Evolutionary conservation across 371 early-diverging fungal species (phyloP).

Genomic region (Fennellomyces sp.): DNA sequence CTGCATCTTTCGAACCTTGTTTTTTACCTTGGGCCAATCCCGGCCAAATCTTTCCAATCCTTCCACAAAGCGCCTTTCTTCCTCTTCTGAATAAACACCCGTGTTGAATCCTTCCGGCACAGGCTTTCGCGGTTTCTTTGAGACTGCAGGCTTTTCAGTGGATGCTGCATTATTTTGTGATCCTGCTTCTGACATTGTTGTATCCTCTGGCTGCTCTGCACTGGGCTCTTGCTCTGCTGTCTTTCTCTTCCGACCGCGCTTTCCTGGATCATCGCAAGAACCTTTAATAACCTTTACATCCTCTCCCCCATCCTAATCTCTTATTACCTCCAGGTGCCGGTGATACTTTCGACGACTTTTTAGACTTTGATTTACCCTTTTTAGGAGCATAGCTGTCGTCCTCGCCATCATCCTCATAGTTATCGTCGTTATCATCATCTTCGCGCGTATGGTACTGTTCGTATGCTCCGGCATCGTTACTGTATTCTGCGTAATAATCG

Average conservation of each 20-base stretch:
- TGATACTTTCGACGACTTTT: constrained; percentile 13
- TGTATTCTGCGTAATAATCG: constrained; percentile 68
- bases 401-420: constrained; percentile 55
- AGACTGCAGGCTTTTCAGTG: constrained; percentile 1
- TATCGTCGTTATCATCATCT: constrained; percentile 45
- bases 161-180: constrained; percentile 22
- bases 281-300: neutral
- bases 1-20: neutral
- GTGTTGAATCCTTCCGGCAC: constrained; percentile 60
- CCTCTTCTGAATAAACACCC: constrained; percentile 81
- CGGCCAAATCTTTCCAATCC: constrained; percentile 82
- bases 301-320: neutral
- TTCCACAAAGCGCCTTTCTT: constrained; percentile 74
- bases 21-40: constrained; percentile 73
- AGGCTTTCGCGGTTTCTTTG: constrained; percentile 45
- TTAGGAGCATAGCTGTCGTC: constrained; percentile 53
- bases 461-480: constrained; percentile 43
- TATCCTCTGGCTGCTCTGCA: neutral
- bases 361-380: too few species aligned
- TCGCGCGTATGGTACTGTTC: constrained; percentile 13
- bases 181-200: constrained; percentile 2
- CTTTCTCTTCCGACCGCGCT: constrained; percentile 29
- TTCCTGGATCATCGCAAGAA: constrained; percentile 2
- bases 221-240: neutral
- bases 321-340: constrained; percentile 4